Evolutionary conservation across 2,329 filamentous ascomycete genomes (phyloP).

Genomic region (Madurella fahalii): DNA sequence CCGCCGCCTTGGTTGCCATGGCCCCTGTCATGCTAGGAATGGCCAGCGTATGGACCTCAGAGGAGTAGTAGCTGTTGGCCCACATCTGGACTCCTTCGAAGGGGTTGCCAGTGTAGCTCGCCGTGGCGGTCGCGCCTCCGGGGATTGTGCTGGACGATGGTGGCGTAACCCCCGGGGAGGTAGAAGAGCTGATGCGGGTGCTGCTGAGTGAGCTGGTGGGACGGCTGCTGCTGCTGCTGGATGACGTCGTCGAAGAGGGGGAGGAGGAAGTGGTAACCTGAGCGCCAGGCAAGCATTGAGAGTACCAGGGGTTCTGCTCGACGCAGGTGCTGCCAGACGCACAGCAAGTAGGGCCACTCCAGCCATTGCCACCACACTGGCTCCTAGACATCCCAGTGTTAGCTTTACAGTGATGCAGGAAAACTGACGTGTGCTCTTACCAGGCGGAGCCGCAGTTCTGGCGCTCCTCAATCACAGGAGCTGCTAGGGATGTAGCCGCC

Average conservation of each 20-base stretch:
- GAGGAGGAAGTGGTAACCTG: constrained; percentile 19
- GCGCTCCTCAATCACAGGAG: constrained; percentile 40
- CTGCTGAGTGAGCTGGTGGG: constrained; percentile 12
- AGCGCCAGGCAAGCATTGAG: constrained; percentile 37
- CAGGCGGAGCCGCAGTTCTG: constrained; percentile 35
- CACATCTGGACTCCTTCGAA: constrained; percentile 48
- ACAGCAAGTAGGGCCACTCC: constrained; percentile 43
- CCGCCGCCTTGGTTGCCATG: constrained; percentile 48
- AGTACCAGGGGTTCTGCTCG: constrained; percentile 36
- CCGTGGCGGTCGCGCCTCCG: constrained; percentile 33
- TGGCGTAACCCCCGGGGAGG: constrained; percentile 29
- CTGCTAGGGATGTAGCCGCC: constrained; percentile 37
- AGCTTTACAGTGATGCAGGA: neutral
- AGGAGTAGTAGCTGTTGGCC: constrained; percentile 54
- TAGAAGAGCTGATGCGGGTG: constrained; percentile 14
- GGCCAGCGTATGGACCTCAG: constrained; percentile 51
- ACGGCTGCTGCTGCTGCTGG: constrained; percentile 18
- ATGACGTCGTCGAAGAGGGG: constrained; percentile 4
- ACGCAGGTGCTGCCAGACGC: constrained; percentile 37
- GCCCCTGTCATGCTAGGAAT: constrained; percentile 58
- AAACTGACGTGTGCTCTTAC: constrained; percentile 24
- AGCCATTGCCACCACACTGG: constrained; percentile 46
- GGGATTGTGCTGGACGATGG: constrained; percentile 29
- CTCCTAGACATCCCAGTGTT: constrained; percentile 18
- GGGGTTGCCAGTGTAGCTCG: constrained; percentile 50